These are phyloP conservation scores for Fusarium sp. DNA, from an alignment of 2,329 filamentous ascomycete species.

Conservation along the genomic window DNA sequence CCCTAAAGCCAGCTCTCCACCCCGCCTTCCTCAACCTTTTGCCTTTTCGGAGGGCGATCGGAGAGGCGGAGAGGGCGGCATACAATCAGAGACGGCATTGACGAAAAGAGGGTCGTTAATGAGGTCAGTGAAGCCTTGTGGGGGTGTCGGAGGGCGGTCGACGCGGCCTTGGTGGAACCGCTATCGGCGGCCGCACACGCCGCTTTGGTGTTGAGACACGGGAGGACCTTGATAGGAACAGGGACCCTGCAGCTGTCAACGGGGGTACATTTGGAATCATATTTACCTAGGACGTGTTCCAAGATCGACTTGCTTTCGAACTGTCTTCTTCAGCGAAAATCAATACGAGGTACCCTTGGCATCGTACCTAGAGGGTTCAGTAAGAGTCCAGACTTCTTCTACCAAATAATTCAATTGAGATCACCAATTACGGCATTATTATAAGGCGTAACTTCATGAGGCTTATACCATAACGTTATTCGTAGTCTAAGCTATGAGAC, in stretches of 20 bases:
- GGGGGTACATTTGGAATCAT: constrained; percentile 40
- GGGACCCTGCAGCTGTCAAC: constrained; percentile 4
- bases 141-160: constrained; percentile 41
- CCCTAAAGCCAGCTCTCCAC: constrained; percentile 15
- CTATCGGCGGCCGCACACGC: constrained; percentile 32
- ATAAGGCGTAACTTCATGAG: too few relatives aligned
- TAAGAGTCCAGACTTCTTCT: too few relatives aligned
- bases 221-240: constrained; percentile 42
- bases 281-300: neutral
- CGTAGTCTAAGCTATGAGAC: too few relatives aligned
- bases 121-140: constrained; percentile 48
- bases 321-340: neutral
- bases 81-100: constrained; percentile 31
- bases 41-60: constrained; percentile 45
- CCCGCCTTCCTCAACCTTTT: constrained; percentile 18
- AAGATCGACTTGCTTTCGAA: neutral
- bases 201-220: constrained; percentile 25
- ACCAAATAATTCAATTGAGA: too few relatives aligned
- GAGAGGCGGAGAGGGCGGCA: constrained; percentile 14
- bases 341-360: neutral
- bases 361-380: neutral
- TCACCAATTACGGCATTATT: too few relatives aligned
- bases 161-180: constrained; percentile 44
- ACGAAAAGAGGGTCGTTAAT: constrained; percentile 44
- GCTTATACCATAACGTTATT: too few relatives aligned